These are phyloP conservation scores for Sporothrix dimorphospora DNA, from an alignment of 2,329 filamentous ascomycete genomes.

Conservation along the genomic window DNA sequence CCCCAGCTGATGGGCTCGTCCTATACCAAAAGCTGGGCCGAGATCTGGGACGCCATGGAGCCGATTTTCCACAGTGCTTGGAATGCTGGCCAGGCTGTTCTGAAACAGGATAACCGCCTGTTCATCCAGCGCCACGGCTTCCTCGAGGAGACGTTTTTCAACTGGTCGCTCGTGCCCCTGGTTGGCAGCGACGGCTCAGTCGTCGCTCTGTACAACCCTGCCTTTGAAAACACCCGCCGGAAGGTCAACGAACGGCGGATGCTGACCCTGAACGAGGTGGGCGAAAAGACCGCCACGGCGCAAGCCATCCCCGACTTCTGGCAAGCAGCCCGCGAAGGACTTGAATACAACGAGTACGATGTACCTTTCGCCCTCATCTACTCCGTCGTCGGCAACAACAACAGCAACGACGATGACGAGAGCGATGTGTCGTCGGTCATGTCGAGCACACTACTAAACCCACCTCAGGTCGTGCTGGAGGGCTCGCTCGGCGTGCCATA, in stretches of 20 bases:
- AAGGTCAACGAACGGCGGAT: constrained; percentile 80
- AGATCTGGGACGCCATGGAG: constrained; percentile 74
- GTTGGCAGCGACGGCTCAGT: constrained; percentile 74
- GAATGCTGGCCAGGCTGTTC: constrained; percentile 73
- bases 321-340: constrained; percentile 67
- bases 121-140: constrained; percentile 72
- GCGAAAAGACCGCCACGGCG: constrained; percentile 73
- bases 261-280: constrained; percentile 76
- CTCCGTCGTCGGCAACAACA: constrained; percentile 53
- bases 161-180: constrained; percentile 79
- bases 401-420: constrained; percentile 67
- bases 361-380: constrained; percentile 78
- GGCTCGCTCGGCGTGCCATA: constrained; percentile 69
- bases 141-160: constrained; percentile 80
- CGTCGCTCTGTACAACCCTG: constrained; percentile 76
- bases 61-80: constrained; percentile 69
- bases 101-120: constrained; percentile 81
- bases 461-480: constrained; percentile 70
- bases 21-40: constrained; percentile 70
- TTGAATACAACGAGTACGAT: constrained; percentile 75
- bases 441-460: constrained; percentile 63
- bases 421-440: constrained; percentile 73
- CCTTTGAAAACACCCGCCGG: constrained; percentile 78
- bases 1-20: constrained; percentile 73
- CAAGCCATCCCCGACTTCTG: constrained; percentile 74